phyloP scores from a whole-genome alignment of 768 basidiomycete species.

The Serendipita indica region DNA sequence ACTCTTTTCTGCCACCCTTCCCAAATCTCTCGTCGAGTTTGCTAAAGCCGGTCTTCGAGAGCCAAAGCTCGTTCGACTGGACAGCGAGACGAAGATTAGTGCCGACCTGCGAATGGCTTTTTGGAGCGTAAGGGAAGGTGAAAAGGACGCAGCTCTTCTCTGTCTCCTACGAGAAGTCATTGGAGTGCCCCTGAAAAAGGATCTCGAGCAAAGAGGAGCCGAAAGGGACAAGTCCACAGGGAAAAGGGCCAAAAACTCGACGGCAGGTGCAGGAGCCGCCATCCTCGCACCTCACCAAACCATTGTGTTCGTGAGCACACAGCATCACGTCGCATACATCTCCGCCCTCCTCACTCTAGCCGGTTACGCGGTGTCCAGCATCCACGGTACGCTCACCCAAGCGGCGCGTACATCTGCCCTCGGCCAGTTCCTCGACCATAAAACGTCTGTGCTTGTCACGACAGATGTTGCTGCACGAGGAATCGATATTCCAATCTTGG shows the following conservation, averaged over 20 bases:
- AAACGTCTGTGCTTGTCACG: conserved; percentile 76
- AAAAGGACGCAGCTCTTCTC: conserved; percentile 87
- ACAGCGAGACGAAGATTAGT: conserved; percentile 92
- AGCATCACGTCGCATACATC: conserved; percentile 97
- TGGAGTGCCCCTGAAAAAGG: conserved; percentile 41
- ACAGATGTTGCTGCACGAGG: conserved; percentile 98
- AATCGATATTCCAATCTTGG: conserved; percentile 91
- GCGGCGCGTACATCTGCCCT: conserved; percentile 78
- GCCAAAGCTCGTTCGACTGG: conserved; percentile 90
- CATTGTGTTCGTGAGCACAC: conserved; percentile 88
- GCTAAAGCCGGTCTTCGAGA: conserved; percentile 92
- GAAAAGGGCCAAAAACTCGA: conserved; percentile 29
- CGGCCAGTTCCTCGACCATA: conserved; percentile 71
- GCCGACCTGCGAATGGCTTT: conserved; percentile 88
- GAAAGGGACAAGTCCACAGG: conserved; percentile 25
- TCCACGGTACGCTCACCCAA: conserved; percentile 93
- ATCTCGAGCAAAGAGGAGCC: conserved; percentile 17
- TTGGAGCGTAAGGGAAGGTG: conserved; percentile 78
- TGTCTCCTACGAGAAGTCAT: conserved; percentile 77
- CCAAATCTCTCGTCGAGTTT: conserved; percentile 91
- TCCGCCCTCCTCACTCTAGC: conserved; percentile 57
- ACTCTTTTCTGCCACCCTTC: conserved; percentile 91
- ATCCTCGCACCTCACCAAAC: conserved; percentile 72
- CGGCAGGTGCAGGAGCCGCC: conserved; percentile 26
- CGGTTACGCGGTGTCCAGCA: conserved; percentile 82